Base-by-base conservation (phyloP, 1,139 yeast species). In the Scheffersomyces insectosa region DNA sequence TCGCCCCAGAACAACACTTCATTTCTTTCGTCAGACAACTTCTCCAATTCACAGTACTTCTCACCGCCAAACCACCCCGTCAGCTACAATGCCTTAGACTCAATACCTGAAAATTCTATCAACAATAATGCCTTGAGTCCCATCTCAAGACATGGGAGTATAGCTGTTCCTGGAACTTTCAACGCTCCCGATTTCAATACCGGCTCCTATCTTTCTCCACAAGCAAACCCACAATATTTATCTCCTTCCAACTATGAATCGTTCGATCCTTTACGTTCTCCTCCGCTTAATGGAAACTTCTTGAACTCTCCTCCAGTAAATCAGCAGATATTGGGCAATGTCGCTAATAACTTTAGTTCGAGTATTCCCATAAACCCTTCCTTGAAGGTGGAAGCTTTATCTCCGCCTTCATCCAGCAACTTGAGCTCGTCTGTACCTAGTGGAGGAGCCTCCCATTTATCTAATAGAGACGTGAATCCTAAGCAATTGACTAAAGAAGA, bases 401-500 rank as follows among this genome's bases (percentile, higher is more conserved):
- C 70, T 1, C 70, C 71, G 3, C 62, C 67, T 6, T 52, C 49
- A 40, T 38, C 51, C 7, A 39, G 50, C 23, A 46, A 36, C 39
- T 49, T 64, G 44, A 66, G 68, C n/a, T 51, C 66, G 1, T 64
- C 68, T 1, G 65, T 62, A 7, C 69, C 70, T 5, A 49, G 49
- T 34, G 49, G 45, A n/a, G 36, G 40, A 14, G 41, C 39, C 40
- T 14, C 15, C 13, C 34, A 31, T 31, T 20, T 31, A 4, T 38
- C 48, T 10, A 40, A 38, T 10, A 42, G 55, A 28, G 56, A 53
- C 2, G 37, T 50, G 8, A 52, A 55, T 10, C 52, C 50, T 42
- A 80, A 72, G 60, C 80, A 68, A 55, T 55, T 85, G 42, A 72
- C 80, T n/a, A 82, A 83, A 56, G 93, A 85, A 47, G 88, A 83